These are phyloP conservation scores for Colletotrichum limetticola DNA, from an alignment of 2,329 filamentous ascomycete genomes.

Conservation along the genomic window DNA sequence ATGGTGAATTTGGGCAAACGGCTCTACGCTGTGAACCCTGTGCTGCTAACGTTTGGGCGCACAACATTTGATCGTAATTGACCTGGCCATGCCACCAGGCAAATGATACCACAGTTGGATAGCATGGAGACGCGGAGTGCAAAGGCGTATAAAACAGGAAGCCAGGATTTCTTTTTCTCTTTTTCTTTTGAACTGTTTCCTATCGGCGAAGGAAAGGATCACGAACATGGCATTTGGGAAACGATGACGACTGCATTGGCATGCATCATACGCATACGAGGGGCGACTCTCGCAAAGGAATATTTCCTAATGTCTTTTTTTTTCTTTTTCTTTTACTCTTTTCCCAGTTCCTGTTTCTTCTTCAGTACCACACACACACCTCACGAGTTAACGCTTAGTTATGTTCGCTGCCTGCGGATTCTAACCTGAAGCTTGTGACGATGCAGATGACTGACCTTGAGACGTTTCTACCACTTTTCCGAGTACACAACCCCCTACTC, in stretches of 20 bases:
- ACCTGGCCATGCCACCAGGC: conserved; percentile 30
- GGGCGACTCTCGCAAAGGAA: conserved; percentile 18
- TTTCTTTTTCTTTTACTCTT: not conserved
- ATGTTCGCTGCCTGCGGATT: conserved; percentile 1
- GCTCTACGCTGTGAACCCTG: not conserved
- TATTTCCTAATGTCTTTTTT: conserved; percentile 18
- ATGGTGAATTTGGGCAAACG: not conserved
- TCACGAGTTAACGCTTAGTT: conserved; percentile 25
- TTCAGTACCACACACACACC: not conserved
- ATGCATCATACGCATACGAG: conserved; percentile 10
- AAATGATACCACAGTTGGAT: conserved; percentile 31
- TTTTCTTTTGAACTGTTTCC: not conserved
- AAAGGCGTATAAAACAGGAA: conserved; percentile 32
- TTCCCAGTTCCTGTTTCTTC: not conserved
- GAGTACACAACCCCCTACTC: not conserved
- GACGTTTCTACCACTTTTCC: too few species aligned
- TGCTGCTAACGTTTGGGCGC: not conserved
- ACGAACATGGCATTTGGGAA: conserved; percentile 1
- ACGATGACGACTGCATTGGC: conserved; percentile 32
- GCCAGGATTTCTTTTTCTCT: conserved; percentile 16
- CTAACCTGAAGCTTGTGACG: conserved; percentile 9
- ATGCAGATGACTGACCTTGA: not conserved
- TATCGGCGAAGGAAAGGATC: not conserved
- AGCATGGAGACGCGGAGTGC: conserved; percentile 17
- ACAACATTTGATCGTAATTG: conserved; percentile 23